Evolutionary conservation across 179 eudicot species (phyloP), one percentile per base, ranked within the genome.

Genomic region (Nepenthes alata): DNA sequence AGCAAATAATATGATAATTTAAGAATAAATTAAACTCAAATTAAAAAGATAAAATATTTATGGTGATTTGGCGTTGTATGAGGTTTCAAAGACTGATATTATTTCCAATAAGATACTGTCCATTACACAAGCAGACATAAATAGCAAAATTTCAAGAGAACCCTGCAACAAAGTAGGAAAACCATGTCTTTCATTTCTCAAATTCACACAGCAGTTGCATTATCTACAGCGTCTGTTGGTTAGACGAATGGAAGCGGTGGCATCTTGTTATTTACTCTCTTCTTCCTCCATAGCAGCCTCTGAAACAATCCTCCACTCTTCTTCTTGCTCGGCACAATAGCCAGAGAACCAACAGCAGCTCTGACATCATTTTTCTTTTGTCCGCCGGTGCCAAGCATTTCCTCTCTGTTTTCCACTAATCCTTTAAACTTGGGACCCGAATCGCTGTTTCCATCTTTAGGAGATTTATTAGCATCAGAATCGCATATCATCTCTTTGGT

Each of bases 201-300:
- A 25, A 25, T 25, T 25, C 25, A 25, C 25, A 25, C 25, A 25
- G 25, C 45, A 41, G 5, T 7, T 41, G 45, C 45, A 41, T 7
- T 1, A 41, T 41, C 45, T 41, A 41, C 45, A 41, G 45, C 25
- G 25, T 25, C 25, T 25, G 25, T 25, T 25, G 25, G 25, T 7
- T 4, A 41, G 8, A 4, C 45, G 8, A 41, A 41, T 41, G 67
- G 68, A 64, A 61, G 67, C 10, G 48, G 48, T 63, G 50, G 13
- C 55, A 70, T 81, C 75, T 81, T 78, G 74, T 70, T 75, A 47
- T 67, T 72, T 44, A 71, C 70, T 73, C 68, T 86, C 79, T 75
- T 88, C 66, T 61, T 75, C 72, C 85, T 77, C 82, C 84, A 73
- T 13, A 86, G 63, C 37, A 91, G 80, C 71, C 67, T 88, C 78